Evolutionary conservation across 2,329 filamentous ascomycete species (phyloP).

Genomic region (Sclerotiophoma versabilis): DNA sequence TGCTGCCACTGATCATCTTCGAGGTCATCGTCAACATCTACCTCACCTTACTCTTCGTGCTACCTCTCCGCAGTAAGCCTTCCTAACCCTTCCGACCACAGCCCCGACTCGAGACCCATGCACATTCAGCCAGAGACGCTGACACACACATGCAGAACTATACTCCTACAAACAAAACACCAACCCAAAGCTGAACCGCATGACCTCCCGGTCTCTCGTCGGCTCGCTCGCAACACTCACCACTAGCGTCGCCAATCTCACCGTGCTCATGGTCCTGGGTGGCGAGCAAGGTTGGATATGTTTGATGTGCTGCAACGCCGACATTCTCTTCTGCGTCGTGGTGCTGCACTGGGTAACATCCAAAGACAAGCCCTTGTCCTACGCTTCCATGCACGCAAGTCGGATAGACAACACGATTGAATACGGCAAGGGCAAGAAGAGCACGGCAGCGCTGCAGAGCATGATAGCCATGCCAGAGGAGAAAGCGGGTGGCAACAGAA

Average conservation of each 20-base stretch:
- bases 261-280: slow-evolving; percentile 64
- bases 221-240: slow-evolving; percentile 64
- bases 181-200: slow-evolving; percentile 56
- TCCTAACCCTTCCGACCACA: not conserved
- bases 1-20: slow-evolving; percentile 68
- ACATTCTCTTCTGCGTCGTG: slow-evolving; percentile 67
- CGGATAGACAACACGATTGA: too few relatives aligned
- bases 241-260: slow-evolving; percentile 67
- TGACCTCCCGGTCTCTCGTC: slow-evolving; percentile 66
- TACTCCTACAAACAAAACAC: slow-evolving; percentile 62
- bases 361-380: slow-evolving; percentile 19
- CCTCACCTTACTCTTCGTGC: slow-evolving; percentile 67
- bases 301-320: slow-evolving; percentile 69
- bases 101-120: too few relatives aligned
- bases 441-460: not conserved
- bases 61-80: slow-evolving; percentile 63
- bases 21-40: slow-evolving; percentile 69
- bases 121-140: not conserved
- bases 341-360: slow-evolving; percentile 68
- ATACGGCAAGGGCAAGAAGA: not conserved
- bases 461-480: not conserved
- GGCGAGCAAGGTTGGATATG: slow-evolving; percentile 72
- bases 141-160: slow-evolving; percentile 51
- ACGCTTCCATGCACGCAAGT: not conserved
- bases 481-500: not conserved